Percentiles rank a stretch among this genome's conserved stretches.
Evolutionary conservation across 1,139 yeast species (phyloP).

Genomic region (Magnusiomyces suaveolens): DNA sequence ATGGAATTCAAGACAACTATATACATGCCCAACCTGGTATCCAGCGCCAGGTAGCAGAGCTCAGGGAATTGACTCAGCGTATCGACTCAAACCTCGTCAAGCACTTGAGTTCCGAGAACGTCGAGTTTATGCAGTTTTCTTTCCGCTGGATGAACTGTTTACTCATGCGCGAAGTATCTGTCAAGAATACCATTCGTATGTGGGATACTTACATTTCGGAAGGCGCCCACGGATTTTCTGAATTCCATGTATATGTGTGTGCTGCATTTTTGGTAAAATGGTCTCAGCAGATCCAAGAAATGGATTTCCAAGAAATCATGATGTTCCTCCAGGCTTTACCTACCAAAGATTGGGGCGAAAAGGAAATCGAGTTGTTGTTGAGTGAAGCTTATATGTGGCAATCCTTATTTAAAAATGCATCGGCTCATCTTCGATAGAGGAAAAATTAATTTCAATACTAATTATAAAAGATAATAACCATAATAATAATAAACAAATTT

Average conservation of each 20-base stretch:
- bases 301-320: conserved; percentile 91
- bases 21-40: conserved; percentile 98
- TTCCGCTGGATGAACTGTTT: conserved; percentile 99
- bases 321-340: conserved; percentile 86
- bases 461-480: neutral
- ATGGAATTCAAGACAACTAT: conserved; percentile 91
- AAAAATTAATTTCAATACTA: neutral
- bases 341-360: conserved; percentile 74
- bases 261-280: conserved; percentile 94
- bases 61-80: conserved; percentile 65
- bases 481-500: neutral
- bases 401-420: conserved; percentile 77
- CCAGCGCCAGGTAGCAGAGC: conserved; percentile 74
- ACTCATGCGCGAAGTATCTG: conserved; percentile 82
- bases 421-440: conserved; percentile 39
- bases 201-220: conserved; percentile 97
- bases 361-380: conserved; percentile 80
- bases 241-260: conserved; percentile 93
- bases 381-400: conserved; percentile 98
- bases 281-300: conserved; percentile 63
- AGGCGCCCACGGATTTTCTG: conserved; percentile 72
- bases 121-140: conserved; percentile 88
- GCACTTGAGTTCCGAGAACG: conserved; percentile 70
- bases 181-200: conserved; percentile 76
- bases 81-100: conserved; percentile 64